Evolutionary conservation across 2,329 filamentous ascomycete species (phyloP).

Genomic region (Ophiocordyceps sinensis): DNA sequence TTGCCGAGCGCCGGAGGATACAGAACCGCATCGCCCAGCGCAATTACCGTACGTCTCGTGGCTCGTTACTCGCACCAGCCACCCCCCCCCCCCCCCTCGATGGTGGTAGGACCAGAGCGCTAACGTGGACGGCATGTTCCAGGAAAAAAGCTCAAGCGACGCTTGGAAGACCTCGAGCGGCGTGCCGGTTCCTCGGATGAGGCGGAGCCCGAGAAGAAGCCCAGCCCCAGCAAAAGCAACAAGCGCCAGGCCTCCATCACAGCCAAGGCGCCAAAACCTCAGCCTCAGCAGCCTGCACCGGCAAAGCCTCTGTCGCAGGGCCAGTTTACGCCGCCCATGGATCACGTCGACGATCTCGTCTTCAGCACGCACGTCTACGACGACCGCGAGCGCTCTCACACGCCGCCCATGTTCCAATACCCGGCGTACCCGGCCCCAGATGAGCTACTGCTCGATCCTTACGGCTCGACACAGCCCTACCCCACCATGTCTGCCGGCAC

Average conservation of each 20-base stretch:
- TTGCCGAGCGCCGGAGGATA: constrained; percentile 84
- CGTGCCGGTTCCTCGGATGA: constrained; percentile 45
- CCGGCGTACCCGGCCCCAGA: constrained; percentile 53
- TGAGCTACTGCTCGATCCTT: constrained; percentile 45
- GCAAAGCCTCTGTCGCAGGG: constrained; percentile 32
- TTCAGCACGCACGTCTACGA: constrained; percentile 42
- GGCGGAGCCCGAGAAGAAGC: constrained; percentile 29
- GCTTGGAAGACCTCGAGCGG: constrained; percentile 72
- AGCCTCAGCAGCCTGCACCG: constrained; percentile 12
- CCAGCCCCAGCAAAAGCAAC: constrained; percentile 25
- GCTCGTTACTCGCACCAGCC: background rate
- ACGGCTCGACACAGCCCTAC: constrained; percentile 38
- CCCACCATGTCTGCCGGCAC: constrained; percentile 31
- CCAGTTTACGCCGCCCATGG: constrained; percentile 49
- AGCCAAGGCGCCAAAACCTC: constrained; percentile 11
- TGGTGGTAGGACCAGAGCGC: background rate
- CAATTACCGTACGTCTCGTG: constrained; percentile 66
- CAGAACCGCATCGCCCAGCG: constrained; percentile 96
- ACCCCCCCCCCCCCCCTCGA: background rate
- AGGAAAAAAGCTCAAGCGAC: constrained; percentile 90
- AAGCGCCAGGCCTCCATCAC: constrained; percentile 18
- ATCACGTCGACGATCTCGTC: constrained; percentile 49
- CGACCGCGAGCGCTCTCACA: constrained; percentile 54
- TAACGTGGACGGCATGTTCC: constrained; percentile 2
- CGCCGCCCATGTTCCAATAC: constrained; percentile 55